A percentile compares a stretch with the other conserved stretches of the same genome.
Conservation (phyloP, 2,329 filamentous ascomycete species). For the Magnaporthales sp. region DNA sequence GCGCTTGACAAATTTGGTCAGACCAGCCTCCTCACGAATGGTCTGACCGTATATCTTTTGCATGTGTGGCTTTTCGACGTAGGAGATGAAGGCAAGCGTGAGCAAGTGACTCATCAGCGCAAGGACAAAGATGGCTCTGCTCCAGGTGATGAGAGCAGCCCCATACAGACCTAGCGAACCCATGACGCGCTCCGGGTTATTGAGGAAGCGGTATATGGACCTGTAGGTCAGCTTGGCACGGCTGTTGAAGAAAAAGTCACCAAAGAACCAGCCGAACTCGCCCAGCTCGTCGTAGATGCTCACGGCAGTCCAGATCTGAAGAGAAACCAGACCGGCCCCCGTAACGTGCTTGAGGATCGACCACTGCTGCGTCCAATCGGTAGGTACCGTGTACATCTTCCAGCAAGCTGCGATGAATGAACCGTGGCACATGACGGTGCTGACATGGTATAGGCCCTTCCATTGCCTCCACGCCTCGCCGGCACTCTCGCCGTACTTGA, state of each 20-base stretch:
- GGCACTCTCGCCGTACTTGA: constrained; percentile 88
- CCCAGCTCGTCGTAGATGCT: constrained; percentile 94
- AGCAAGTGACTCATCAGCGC: constrained; percentile 80
- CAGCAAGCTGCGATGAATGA: constrained; percentile 86
- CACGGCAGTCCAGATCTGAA: constrained; percentile 87
- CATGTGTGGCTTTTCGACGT: constrained; percentile 95
- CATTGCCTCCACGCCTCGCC: constrained; percentile 95
- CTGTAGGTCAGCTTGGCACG: constrained; percentile 85
- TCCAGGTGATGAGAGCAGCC: constrained; percentile 87
- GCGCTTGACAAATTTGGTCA: constrained; percentile 84
- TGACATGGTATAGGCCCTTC: constrained; percentile 93
- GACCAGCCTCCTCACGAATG: constrained; percentile 76
- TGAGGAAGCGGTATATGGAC: constrained; percentile 95
- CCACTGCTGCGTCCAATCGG: constrained; percentile 80
- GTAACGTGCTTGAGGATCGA: constrained; percentile 81
- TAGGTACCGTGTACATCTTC: constrained; percentile 90
- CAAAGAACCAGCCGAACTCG: constrained; percentile 98
- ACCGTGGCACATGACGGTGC: constrained; percentile 80
- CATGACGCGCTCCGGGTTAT: constrained; percentile 92
- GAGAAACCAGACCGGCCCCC: constrained; percentile 67
- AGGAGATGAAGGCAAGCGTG: constrained; percentile 80
- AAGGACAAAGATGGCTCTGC: constrained; percentile 74
- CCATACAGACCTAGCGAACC: constrained; percentile 95
- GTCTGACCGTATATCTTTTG: constrained; percentile 88
- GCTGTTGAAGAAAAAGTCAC: constrained; percentile 95